Evolutionary conservation across 2,329 filamentous ascomycete species (phyloP).

Genomic region (Fonsecaea erecta): DNA sequence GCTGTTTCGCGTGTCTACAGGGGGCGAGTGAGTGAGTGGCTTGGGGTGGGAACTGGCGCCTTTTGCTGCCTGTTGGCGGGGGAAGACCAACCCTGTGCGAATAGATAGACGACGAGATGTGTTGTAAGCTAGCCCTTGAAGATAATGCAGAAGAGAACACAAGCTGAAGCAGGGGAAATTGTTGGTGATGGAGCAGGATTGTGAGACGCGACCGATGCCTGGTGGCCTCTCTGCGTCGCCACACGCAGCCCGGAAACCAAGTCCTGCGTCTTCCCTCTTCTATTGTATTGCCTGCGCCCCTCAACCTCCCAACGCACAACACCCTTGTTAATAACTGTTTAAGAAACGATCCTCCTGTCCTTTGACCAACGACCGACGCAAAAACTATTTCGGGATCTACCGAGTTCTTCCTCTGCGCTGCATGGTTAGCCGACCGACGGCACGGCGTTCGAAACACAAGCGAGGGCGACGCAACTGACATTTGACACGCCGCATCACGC

Average conservation of each 20-base stretch:
- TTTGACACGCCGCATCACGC: background rate
- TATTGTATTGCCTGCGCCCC: background rate
- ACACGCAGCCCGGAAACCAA: too few relatives aligned
- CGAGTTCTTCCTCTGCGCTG: background rate
- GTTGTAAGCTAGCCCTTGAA: background rate
- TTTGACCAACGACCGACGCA: background rate
- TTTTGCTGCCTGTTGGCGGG: conserved; percentile 21
- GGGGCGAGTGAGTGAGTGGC: background rate
- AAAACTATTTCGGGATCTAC: background rate
- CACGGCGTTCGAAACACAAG: background rate
- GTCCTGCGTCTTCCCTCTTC: too few relatives aligned
- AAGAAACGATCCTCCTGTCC: background rate
- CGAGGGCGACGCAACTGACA: background rate
- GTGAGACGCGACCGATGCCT: background rate
- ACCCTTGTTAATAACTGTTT: background rate
- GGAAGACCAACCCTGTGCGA: background rate
- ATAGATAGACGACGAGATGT: background rate
- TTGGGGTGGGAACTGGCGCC: background rate
- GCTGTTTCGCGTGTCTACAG: background rate
- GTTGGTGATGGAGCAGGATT: background rate
- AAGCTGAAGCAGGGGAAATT: background rate
- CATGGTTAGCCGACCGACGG: background rate
- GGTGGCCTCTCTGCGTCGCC: background rate
- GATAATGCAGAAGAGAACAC: background rate
- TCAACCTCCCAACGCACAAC: too few relatives aligned